These are phyloP conservation scores for Sungouiozyma intestinalis DNA, from an alignment of 805 yeast genomes.

Conservation along the genomic window DNA sequence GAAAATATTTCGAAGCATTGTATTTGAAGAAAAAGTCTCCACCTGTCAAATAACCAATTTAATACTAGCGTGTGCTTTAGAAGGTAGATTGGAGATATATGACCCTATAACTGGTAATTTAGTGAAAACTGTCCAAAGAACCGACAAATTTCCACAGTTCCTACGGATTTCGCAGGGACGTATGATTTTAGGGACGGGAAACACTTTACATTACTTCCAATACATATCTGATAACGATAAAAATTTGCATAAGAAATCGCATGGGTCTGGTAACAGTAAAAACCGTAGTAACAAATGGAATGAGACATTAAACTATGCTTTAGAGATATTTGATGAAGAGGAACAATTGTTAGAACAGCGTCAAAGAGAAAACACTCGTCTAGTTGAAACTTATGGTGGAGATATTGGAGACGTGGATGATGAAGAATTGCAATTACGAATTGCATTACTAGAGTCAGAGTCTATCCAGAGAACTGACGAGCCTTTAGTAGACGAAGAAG, in stretches of 20 bases:
- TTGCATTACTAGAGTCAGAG: conserved; percentile 28
- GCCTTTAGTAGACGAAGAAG: conserved; percentile 14
- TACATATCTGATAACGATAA: conserved; percentile 16
- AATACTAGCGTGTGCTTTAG: conserved; percentile 23
- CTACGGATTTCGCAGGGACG: conserved; percentile 25
- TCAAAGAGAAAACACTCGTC: conserved; percentile 11
- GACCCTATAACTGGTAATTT: conserved; percentile 25
- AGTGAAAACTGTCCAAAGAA: conserved; percentile 23
- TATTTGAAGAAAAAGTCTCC: conserved; percentile 19
- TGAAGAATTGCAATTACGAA: conserved; percentile 24
- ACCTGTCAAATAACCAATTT: conserved; percentile 24
- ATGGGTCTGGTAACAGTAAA: conserved; percentile 1
- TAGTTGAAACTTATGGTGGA: conserved; percentile 22
- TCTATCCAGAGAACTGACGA: neutral
- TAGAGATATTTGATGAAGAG: conserved; percentile 23
- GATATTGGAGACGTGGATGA: conserved; percentile 17
- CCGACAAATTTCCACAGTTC: conserved; percentile 24
- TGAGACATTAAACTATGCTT: conserved; percentile 17
- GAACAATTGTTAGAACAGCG: conserved; percentile 10
- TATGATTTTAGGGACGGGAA: conserved; percentile 23
- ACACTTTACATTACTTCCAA: conserved; percentile 22
- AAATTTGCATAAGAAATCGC: conserved; percentile 1
- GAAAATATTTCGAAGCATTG: conserved; percentile 8
- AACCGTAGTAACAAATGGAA: conserved; percentile 23
- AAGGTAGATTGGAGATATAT: conserved; percentile 19